Base-by-base conservation (phyloP, 257 asterid species). In the Ajuga chamaepitys region DNA sequence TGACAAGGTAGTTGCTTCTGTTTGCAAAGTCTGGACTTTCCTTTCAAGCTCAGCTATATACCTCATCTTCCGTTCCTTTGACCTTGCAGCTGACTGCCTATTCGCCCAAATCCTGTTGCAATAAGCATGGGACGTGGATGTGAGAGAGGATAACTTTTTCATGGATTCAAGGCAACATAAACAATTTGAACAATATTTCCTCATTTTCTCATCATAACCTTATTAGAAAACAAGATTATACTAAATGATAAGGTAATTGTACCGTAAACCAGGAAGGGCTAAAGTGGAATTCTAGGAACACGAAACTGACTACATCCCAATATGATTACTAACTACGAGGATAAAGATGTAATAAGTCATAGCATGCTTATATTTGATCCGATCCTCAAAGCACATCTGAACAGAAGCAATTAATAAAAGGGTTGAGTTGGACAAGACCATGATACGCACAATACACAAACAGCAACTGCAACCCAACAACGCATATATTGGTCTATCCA, bases 81-180 rank as follows among this genome's bases (percentile, higher is more conserved):
- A 94, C 78, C 99, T 83, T 24, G 97, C 96, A 40, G 99, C 99
- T 18, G 99, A 94, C 77, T 94, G 99, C 80, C 99, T 94, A 70
- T 94, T 94, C 57, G 99, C 99, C 97, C 99, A 94, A 74, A 94
- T 88, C 86, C 97, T 90, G 75, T 71, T 44, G 42, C 65, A 62
- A 60, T 26, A 51, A 22, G 32, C 70, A 63, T 12, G 35, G n/a
- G 40, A 7, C 60, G 55, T 42, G 18, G 44, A 40, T n/a, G 40
- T 64, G 22, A 42, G 74, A 32, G 34, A 58, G 58, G 16, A 22
- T 21, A 50, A 0, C 37, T 1, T 30, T n/a, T 30, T 44, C 38
- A 67, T 30, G 25, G 34, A 25, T 10, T 13, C 34, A 9, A 40
- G 51, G 18, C 16, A 47, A 45, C 35, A 18, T 30, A 24, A 21